Base-by-base conservation (phyloP, 805 yeast species). In the Dipodascopsis tothii region DNA sequence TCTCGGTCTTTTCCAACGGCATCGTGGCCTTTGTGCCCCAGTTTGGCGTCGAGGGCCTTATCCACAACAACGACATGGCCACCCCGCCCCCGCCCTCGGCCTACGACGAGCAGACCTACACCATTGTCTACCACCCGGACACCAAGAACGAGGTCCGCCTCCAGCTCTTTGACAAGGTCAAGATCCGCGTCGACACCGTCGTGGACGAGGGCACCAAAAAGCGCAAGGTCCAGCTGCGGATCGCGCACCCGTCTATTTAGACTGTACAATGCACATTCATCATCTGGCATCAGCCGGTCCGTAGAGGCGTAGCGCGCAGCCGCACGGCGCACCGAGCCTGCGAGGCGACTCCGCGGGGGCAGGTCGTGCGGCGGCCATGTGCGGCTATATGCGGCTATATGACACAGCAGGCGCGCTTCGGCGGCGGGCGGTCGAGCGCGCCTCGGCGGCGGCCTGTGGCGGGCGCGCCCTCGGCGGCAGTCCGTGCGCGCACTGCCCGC, bases 21-120 rank as follows among this genome's bases (percentile, higher is more conserved):
- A 77, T 92, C 51, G 96, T 88, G 23, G 94, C 92, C 5, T 67
- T 92, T 38, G 96, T 92, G 33, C 97, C 98, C 16, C 84, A 82
- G 61, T 92, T 85, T 64, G 98, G 98, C 44, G 86, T 92, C 39
- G 98, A 92, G 67, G 90, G 96, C 46, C 71, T 92, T 57, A 86
- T 92, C 51, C 85, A 83, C 60, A 61, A 87, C 47, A 94, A 86
- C 55, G 78, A 77, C 51, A 62, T 90, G 50, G 70, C 77, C 1
- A 79, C 81, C 17, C 83, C 84, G 48, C 75, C 70, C 23, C 70
- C 73, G 44, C 71, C 78, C 27, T 81, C 82, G 7, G 66, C 67
- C 21, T 85, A 78, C 58, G 81, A 84, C 53, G 97, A 92, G 64
- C 88, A 84, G 21, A 74, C 72, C 48, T 92, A 77, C 58, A 77